Conservation (phyloP, 1,284 basidiomycete genomes). For the Cryptococcus deneoformans region DNA sequence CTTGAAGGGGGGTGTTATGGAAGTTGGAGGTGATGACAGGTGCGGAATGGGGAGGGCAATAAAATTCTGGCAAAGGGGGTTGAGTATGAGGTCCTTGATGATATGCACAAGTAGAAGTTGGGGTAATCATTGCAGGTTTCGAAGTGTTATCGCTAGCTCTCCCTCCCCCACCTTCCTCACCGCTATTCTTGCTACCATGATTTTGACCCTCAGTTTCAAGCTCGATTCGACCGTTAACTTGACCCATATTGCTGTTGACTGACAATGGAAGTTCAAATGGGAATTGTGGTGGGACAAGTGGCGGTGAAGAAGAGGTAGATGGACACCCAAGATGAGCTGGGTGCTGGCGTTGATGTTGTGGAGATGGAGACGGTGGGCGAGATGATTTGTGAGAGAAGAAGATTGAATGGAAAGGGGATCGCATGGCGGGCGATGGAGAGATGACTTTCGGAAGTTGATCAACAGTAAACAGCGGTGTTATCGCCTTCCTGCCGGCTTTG, state of each 20-base stretch:
- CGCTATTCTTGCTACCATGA: no score
- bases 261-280: background rate
- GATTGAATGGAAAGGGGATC: background rate
- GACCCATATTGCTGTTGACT: background rate
- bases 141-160: no score
- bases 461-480: no score
- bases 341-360: background rate
- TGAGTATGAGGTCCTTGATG: background rate
- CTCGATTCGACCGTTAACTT: background rate
- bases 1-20: no score
- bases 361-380: background rate
- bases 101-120: background rate
- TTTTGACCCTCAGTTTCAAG: background rate
- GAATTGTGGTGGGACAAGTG: background rate
- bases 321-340: background rate
- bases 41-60: slow-evolving; percentile 13
- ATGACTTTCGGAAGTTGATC: no score
- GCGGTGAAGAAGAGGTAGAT: background rate
- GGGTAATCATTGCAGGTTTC: no score
- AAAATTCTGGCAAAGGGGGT: slow-evolving; percentile 2
- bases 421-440: background rate
- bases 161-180: no score
- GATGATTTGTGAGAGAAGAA: background rate
- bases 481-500: no score
- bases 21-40: slow-evolving; percentile 4